A percentile compares a stretch with the other conserved stretches of the same genome.
phyloP scores from a whole-genome alignment of 805 yeast species.

The Monosporozyma servazzii region DNA sequence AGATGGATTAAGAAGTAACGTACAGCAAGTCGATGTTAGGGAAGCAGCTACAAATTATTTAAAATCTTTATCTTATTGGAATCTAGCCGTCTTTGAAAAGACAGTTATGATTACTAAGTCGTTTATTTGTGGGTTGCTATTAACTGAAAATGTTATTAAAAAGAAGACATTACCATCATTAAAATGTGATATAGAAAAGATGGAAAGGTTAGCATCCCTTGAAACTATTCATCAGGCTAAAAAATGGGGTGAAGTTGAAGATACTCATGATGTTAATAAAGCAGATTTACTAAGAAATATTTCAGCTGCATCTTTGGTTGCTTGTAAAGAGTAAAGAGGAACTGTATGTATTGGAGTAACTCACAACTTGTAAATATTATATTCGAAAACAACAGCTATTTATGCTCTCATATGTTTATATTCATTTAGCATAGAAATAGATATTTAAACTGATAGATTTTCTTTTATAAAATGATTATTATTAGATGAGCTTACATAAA shows the following conservation, averaged over 20 bases:
- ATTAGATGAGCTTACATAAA: neutral
- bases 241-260: slow-evolving; percentile 98
- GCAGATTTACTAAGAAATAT: slow-evolving; percentile 79
- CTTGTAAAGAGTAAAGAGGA: slow-evolving; percentile 18
- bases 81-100: slow-evolving; percentile 80
- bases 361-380: neutral
- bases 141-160: slow-evolving; percentile 41
- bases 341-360: neutral
- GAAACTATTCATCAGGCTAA: slow-evolving; percentile 80
- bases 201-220: slow-evolving; percentile 67
- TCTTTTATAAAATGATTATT: neutral
- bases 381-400: neutral
- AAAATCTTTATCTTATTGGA: slow-evolving; percentile 55
- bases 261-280: slow-evolving; percentile 94
- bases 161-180: slow-evolving; percentile 9
- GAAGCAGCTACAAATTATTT: slow-evolving; percentile 59
- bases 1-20: slow-evolving; percentile 74
- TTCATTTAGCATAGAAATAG: neutral
- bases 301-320: slow-evolving; percentile 63
- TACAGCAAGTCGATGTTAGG: slow-evolving; percentile 52
- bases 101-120: slow-evolving; percentile 83
- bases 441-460: neutral
- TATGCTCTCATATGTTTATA: neutral
- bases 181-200: slow-evolving; percentile 49
- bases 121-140: slow-evolving; percentile 67